Percentiles rank a stretch among this genome's conserved stretches.
Evolutionary conservation across 164 flowering plant genomes (phyloP).

Genomic region (Macadamia integrifolia): DNA sequence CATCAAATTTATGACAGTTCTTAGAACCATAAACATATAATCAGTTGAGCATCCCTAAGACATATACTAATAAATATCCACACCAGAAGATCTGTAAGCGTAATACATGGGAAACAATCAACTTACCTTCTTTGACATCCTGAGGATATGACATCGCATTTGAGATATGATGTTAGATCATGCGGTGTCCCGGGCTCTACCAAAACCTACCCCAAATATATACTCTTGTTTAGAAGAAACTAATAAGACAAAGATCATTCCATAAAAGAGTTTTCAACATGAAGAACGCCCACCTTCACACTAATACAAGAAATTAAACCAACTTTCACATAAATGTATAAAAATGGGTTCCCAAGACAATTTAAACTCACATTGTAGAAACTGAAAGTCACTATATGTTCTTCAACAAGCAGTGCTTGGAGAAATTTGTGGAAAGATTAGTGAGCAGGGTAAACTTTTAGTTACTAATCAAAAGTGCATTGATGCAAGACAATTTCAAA

Average conservation of each 20-base stretch:
- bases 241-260: neutral
- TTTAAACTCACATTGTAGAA: too few relatives aligned
- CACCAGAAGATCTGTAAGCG: too few relatives aligned
- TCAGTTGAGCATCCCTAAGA: neutral
- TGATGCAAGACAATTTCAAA: too few relatives aligned
- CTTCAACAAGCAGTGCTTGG: too few relatives aligned
- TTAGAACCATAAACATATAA: constrained; percentile 22
- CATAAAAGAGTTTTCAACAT: neutral
- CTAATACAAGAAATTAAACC: neutral
- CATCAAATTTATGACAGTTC: constrained; percentile 57
- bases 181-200: constrained; percentile 98
- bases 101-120: neutral
- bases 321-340: too few relatives aligned
- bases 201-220: constrained; percentile 51
- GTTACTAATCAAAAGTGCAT: too few relatives aligned
- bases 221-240: constrained; percentile 6
- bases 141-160: constrained; percentile 88
- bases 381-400: neutral
- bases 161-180: constrained; percentile 74
- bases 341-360: too few relatives aligned
- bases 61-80: too few relatives aligned
- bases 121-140: constrained; percentile 90
- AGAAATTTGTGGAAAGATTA: too few relatives aligned
- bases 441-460: neutral
- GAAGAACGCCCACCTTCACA: neutral